phyloP scores from a whole-genome alignment of 306 rosid genomes.

The Potentilla sterilis region DNA sequence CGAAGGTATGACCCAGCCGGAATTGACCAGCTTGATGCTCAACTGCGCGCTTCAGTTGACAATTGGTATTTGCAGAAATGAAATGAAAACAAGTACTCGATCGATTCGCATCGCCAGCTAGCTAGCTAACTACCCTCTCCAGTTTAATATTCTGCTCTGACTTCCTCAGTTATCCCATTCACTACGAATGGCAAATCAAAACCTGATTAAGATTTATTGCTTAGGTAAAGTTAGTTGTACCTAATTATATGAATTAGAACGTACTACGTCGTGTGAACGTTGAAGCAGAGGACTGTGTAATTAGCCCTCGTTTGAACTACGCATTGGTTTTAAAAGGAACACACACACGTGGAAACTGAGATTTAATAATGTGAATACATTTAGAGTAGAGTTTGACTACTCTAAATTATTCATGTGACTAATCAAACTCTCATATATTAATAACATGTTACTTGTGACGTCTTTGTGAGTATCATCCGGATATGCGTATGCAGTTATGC shows the following conservation, averaged over 20 bases:
- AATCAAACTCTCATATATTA: neutral
- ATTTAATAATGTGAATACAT: neutral
- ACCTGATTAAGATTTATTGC: neutral
- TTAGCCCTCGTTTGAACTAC: neutral
- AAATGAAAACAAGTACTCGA: too few relatives aligned
- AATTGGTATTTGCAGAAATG: neutral
- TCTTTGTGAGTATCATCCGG: neutral
- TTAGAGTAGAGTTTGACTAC: neutral
- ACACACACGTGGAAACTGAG: neutral
- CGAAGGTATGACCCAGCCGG: neutral
- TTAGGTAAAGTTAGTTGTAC: neutral
- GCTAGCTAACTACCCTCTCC: neutral
- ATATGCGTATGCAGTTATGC: neutral
- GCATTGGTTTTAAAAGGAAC: neutral
- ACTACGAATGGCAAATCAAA: neutral
- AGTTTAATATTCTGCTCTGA: neutral
- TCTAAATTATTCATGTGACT: neutral
- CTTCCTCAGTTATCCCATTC: neutral
- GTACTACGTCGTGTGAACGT: neutral
- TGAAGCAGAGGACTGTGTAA: neutral
- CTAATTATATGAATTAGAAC: neutral
- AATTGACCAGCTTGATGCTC: slow-evolving; percentile 1
- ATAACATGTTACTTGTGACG: neutral
- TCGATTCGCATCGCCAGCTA: neutral
- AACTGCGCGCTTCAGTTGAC: neutral